These are phyloP conservation scores for Calocera cornea DNA, from an alignment of 768 basidiomycete species.

Conservation along the genomic window DNA sequence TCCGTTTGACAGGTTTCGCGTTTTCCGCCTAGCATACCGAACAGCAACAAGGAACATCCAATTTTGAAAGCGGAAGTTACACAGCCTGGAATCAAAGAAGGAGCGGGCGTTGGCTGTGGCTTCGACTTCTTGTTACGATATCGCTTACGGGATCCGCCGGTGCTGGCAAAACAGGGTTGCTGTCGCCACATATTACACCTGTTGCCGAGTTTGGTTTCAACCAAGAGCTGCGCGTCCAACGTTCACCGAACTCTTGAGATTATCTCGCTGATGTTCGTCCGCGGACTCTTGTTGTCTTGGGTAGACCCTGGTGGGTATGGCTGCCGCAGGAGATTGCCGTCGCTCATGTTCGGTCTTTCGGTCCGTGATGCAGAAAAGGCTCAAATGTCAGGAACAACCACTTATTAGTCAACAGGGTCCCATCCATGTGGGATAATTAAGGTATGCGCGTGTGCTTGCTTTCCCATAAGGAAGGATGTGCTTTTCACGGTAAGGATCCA, in stretches of 20 bases:
- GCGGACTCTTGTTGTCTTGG: neutral
- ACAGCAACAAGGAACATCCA: neutral
- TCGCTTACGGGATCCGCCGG: neutral
- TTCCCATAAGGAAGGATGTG: too few species aligned
- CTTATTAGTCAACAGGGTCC: neutral
- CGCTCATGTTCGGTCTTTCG: neutral
- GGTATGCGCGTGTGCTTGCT: too few species aligned
- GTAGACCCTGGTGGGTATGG: neutral
- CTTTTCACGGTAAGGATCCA: too few species aligned
- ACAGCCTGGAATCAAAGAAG: neutral
- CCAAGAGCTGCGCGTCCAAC: neutral
- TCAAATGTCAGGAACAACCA: neutral
- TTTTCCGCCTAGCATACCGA: neutral
- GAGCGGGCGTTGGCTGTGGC: neutral
- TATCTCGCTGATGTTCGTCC: neutral
- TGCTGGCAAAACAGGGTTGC: conserved; percentile 2
- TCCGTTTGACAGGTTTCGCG: neutral
- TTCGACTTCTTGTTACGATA: neutral
- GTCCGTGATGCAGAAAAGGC: neutral
- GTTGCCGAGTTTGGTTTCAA: neutral
- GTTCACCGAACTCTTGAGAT: neutral
- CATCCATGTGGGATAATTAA: neutral
- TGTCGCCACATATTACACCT: neutral
- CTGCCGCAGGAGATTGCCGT: neutral
- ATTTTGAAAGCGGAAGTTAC: neutral